phyloP scores from a whole-genome alignment of 1,284 basidiomycete genomes.

The Marasmius tenuissimus region DNA sequence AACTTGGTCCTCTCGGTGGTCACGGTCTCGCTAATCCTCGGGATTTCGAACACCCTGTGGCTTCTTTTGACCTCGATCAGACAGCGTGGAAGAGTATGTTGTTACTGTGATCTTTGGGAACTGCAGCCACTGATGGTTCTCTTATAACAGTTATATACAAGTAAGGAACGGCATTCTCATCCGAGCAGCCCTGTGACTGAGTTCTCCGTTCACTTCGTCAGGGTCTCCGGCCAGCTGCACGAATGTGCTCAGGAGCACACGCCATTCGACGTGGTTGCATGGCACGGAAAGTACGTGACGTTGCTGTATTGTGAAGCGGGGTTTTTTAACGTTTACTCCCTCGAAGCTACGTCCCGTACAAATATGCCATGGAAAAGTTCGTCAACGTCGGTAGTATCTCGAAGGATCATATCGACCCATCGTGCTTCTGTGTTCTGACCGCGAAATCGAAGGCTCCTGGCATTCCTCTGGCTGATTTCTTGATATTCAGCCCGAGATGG shows the following conservation, averaged over 20 bases:
- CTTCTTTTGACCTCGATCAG: slow-evolving; percentile 64
- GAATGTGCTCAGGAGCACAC: slow-evolving; percentile 62
- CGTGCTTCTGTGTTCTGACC: slow-evolving; percentile 65
- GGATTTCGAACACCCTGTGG: slow-evolving; percentile 66
- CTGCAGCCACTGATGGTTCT: background rate
- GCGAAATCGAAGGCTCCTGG: slow-evolving; percentile 59
- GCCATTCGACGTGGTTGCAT: slow-evolving; percentile 75
- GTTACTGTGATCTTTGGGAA: background rate
- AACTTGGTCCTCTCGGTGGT: slow-evolving; percentile 66
- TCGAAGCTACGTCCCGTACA: slow-evolving; percentile 67
- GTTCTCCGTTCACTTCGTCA: slow-evolving; percentile 18
- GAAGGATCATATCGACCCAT: slow-evolving; percentile 66
- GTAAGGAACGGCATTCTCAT: slow-evolving; percentile 24
- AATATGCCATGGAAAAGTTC: slow-evolving; percentile 70
- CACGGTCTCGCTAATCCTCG: slow-evolving; percentile 62
- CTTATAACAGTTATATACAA: slow-evolving; percentile 44
- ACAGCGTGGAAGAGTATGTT: slow-evolving; percentile 55
- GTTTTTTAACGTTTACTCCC: background rate
- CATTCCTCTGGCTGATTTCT: slow-evolving; percentile 59
- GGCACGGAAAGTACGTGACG: slow-evolving; percentile 60
- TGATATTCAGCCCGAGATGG: slow-evolving; percentile 65
- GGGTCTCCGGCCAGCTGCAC: slow-evolving; percentile 58
- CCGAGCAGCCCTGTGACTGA: background rate
- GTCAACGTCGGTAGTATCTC: slow-evolving; percentile 65
- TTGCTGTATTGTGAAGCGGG: background rate